Evolutionary conservation across 768 basidiomycete genomes (phyloP).

Genomic region (Lentinula sp.): DNA sequence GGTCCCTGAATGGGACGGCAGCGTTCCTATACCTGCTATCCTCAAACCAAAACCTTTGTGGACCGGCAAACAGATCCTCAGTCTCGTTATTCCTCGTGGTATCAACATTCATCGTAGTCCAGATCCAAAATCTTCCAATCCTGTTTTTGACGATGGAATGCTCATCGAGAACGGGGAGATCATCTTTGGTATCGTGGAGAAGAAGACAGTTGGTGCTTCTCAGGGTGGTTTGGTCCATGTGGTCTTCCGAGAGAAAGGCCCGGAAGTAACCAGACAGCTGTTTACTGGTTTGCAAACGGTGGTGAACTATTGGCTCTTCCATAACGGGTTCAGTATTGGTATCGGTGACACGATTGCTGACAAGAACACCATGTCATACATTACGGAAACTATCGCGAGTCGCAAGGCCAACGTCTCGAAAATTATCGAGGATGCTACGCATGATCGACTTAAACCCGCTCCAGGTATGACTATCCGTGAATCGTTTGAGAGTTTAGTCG

Average conservation of each 20-base stretch:
- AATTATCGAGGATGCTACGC: slow-evolving; percentile 77
- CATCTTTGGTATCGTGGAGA: slow-evolving; percentile 92
- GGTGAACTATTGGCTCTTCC: slow-evolving; percentile 98
- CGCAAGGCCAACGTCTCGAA: slow-evolving; percentile 76
- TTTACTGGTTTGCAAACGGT: slow-evolving; percentile 94
- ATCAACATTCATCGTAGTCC: slow-evolving; percentile 87
- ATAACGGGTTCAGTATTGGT: slow-evolving; percentile 98
- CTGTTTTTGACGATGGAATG: slow-evolving; percentile 90
- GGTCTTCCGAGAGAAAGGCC: slow-evolving; percentile 96
- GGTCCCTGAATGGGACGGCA: slow-evolving; percentile 97
- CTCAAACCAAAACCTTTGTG: slow-evolving; percentile 96
- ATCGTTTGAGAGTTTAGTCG: slow-evolving; percentile 92
- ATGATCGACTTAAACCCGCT: slow-evolving; percentile 81
- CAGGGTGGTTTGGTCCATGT: slow-evolving; percentile 94
- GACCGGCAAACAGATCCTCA: slow-evolving; percentile 96
- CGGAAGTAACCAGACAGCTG: slow-evolving; percentile 81
- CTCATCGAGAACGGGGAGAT: slow-evolving; percentile 96
- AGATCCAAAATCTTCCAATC: slow-evolving; percentile 73
- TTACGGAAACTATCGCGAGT: slow-evolving; percentile 75
- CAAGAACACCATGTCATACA: slow-evolving; percentile 77
- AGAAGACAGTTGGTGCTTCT: slow-evolving; percentile 97
- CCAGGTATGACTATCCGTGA: slow-evolving; percentile 99
- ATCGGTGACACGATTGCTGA: slow-evolving; percentile 99
- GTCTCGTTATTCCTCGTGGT: slow-evolving; percentile 87
- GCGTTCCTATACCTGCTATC: slow-evolving; percentile 87